Conservation (phyloP, 108 stramenopile genomes). For the Nitzschia sp. region DNA sequence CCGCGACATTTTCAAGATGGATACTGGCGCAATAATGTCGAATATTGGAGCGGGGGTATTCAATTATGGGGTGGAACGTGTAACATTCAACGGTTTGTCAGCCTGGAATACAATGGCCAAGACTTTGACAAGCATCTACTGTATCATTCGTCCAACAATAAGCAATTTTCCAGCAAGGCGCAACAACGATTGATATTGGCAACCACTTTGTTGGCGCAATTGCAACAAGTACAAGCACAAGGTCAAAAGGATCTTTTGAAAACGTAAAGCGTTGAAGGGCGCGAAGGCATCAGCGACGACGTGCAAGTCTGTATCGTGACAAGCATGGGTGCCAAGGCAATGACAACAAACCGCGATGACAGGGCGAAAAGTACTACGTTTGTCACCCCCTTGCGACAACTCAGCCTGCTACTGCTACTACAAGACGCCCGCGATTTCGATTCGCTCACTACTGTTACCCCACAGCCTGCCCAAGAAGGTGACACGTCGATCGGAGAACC, state of each 20-base stretch:
- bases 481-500: too few relatives aligned
- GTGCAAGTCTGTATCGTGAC: too few relatives aligned
- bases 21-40: constrained; percentile 50
- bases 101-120: constrained; percentile 49
- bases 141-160: constrained; percentile 75
- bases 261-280: too few relatives aligned
- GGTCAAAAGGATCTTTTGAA: neutral
- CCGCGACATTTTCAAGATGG: constrained; percentile 50
- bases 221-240: constrained; percentile 12
- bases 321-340: too few relatives aligned
- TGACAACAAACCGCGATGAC: too few relatives aligned
- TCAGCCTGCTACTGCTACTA: too few relatives aligned
- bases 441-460: too few relatives aligned
- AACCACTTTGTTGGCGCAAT: constrained; percentile 58
- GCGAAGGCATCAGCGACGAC: too few relatives aligned
- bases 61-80: constrained; percentile 29
- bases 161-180: constrained; percentile 39
- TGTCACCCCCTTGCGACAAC: too few relatives aligned
- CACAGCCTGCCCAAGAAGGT: too few relatives aligned
- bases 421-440: too few relatives aligned
- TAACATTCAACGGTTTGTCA: constrained; percentile 58
- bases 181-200: constrained; percentile 45
- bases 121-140: constrained; percentile 57
- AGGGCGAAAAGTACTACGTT: too few relatives aligned
- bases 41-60: constrained; percentile 63